Percentiles rank a stretch among this genome's conserved stretches.
These are phyloP conservation scores for Eucalyptus guilfoylei DNA, from an alignment of 345 rosid species.

Conservation along the genomic window DNA sequence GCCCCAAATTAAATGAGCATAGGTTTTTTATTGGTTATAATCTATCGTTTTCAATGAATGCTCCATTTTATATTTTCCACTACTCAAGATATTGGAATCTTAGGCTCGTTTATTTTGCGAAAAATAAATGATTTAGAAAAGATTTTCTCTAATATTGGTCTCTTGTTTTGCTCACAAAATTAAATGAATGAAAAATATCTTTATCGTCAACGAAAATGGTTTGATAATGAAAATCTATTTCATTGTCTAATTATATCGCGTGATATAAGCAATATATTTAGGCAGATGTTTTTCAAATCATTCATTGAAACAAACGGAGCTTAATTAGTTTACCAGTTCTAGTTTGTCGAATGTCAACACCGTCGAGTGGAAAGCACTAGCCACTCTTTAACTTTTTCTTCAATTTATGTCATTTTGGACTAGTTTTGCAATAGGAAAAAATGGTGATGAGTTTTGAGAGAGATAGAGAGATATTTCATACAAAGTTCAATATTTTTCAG, in stretches of 20 bases:
- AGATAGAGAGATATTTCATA: neutral
- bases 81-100: neutral
- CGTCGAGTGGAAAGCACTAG: neutral
- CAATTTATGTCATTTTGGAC: neutral
- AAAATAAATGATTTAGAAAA: too few relatives aligned
- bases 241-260: accelerated
- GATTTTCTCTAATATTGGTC: neutral
- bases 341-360: neutral
- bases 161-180: neutral
- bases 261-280: too few relatives aligned
- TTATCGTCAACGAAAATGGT: too few relatives aligned
- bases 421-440: neutral
- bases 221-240: too few relatives aligned
- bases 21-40: neutral
- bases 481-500: neutral
- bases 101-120: neutral
- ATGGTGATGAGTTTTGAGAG: neutral
- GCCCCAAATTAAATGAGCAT: neutral
- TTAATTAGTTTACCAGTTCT: neutral
- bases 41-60: neutral
- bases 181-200: neutral
- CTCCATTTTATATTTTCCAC: neutral
- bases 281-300: too few relatives aligned
- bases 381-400: neutral
- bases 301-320: accelerated